A percentile compares a stretch with the other conserved stretches of the same genome.
Conservation (phyloP, 2,329 filamentous ascomycete genomes). For the Plectosphaerella sp. region DNA sequence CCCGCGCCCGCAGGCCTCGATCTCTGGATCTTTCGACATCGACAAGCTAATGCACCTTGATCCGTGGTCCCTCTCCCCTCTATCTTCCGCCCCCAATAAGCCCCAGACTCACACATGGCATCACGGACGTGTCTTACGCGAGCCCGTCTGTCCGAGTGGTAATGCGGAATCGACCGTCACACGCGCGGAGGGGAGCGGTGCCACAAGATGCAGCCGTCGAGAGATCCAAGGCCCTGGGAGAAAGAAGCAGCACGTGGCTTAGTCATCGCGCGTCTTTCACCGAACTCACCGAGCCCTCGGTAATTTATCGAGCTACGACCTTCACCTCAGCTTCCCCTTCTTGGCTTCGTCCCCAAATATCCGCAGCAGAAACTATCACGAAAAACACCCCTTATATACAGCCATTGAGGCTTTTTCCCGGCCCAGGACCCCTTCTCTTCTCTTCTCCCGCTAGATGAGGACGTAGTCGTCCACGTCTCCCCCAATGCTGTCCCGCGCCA, state of each 20-base stretch:
- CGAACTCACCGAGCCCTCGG: conserved; percentile 11
- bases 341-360: conserved; percentile 33
- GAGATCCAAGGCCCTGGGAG: not conserved
- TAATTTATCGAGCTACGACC: not conserved
- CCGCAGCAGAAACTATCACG: conserved; percentile 46
- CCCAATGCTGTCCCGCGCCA: conserved; percentile 10
- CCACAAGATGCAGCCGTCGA: not conserved
- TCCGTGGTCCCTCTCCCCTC: not conserved
- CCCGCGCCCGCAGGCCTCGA: conserved; percentile 3
- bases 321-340: not conserved
- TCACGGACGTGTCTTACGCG: no score
- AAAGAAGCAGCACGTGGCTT: not conserved
- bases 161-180: no score
- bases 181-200: not conserved
- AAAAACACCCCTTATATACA: conserved; percentile 15
- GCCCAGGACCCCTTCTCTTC: not conserved
- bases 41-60: not conserved
- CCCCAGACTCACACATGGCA: not conserved
- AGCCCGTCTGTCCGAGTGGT: no score
- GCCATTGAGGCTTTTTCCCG: conserved; percentile 15
- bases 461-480: not conserved
- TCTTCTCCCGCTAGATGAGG: not conserved
- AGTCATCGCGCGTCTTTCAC: conserved; percentile 1
- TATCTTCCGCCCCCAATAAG: not conserved
- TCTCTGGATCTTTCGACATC: conserved; percentile 5